phyloP scores from a whole-genome alignment of 495 filamentous ascomycete genomes.

The Neurospora sp. region DNA sequence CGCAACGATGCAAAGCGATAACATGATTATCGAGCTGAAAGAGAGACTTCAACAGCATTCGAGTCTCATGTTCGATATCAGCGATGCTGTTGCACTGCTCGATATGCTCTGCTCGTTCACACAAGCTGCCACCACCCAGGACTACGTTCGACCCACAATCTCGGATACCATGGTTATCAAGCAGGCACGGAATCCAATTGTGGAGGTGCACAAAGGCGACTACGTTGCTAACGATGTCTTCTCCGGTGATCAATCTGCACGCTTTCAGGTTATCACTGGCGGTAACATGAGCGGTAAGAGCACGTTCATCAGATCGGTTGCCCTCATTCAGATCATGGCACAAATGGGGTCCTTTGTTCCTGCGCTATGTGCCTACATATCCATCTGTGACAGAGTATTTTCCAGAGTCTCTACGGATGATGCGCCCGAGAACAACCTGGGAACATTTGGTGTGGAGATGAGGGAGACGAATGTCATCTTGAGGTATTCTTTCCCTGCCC shows the following conservation, averaged over 20 bases:
- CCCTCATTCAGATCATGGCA: conserved; percentile 81
- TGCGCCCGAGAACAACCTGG: conserved; percentile 81
- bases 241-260: conserved; percentile 63
- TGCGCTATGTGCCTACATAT: conserved; percentile 70
- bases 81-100: conserved; percentile 78
- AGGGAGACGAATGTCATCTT: conserved; percentile 89
- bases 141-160: conserved; percentile 74
- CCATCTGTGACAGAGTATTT: conserved; percentile 74
- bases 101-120: conserved; percentile 87
- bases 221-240: conserved; percentile 80
- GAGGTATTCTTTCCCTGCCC: conserved; percentile 28
- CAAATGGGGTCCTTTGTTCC: conserved; percentile 91
- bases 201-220: conserved; percentile 42
- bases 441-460: conserved; percentile 93
- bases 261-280: conserved; percentile 90
- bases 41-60: conserved; percentile 56
- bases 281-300: conserved; percentile 99
- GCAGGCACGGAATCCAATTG: conserved; percentile 72
- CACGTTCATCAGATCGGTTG: conserved; percentile 83
- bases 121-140: conserved; percentile 61
- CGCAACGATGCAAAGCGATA: conserved; percentile 66
- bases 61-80: conserved; percentile 61
- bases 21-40: conserved; percentile 59
- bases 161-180: conserved; percentile 69
- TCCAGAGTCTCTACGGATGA: conserved; percentile 80